phyloP scores from a whole-genome alignment of 768 basidiomycete species.

The Glaciozyma antarctica region DNA sequence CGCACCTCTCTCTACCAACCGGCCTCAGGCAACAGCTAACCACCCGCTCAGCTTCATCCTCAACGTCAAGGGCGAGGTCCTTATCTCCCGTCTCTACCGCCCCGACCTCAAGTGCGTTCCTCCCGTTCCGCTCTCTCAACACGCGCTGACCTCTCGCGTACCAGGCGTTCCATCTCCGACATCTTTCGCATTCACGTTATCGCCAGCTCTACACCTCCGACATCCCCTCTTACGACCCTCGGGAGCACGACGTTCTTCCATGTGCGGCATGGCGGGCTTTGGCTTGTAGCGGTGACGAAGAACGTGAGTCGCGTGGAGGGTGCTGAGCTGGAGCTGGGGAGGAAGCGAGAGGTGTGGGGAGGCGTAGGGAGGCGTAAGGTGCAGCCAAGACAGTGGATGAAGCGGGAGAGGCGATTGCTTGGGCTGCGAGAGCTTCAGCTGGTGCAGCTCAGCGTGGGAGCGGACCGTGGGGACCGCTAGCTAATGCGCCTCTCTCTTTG shows the following conservation, averaged over 20 bases:
- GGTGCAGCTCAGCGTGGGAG: too few relatives aligned
- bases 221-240: slow-evolving; percentile 93
- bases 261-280: slow-evolving; percentile 87
- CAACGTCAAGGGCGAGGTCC: slow-evolving; percentile 98
- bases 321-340: not conserved
- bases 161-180: slow-evolving; percentile 35
- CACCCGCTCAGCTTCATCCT: slow-evolving; percentile 62
- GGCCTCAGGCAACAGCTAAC: not conserved
- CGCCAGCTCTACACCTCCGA: slow-evolving; percentile 61
- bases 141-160: not conserved
- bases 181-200: slow-evolving; percentile 97
- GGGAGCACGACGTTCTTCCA: slow-evolving; percentile 99
- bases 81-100: slow-evolving; percentile 91
- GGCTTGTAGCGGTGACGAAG: slow-evolving; percentile 48
- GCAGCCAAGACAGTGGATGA: too few relatives aligned
- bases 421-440: not conserved
- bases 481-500: not conserved
- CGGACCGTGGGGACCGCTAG: too few relatives aligned
- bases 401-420: too few relatives aligned
- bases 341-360: not conserved
- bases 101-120: slow-evolving; percentile 83
- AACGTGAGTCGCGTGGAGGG: slow-evolving; percentile 16
- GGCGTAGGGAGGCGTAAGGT: not conserved
- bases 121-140: not conserved
- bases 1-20: not conserved